Evolutionary conservation across 768 basidiomycete species (phyloP), one percentile per base, ranked within the genome.

Genomic region (Boletus coccyginus): DNA sequence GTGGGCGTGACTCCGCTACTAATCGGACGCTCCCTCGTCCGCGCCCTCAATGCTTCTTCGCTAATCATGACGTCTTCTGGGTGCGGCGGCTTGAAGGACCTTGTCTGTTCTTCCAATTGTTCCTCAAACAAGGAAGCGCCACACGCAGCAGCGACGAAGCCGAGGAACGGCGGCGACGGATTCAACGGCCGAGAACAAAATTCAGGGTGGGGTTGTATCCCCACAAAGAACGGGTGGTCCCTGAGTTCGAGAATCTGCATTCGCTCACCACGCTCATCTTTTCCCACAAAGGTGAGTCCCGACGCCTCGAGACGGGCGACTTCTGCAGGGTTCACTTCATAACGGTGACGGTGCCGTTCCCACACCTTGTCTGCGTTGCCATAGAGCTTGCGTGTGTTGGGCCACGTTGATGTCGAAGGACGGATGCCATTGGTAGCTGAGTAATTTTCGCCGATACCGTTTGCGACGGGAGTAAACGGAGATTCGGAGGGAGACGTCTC

Each of bases 181-280:
- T 99, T 98, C 42, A 99, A 78, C 2, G 97, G 97, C 31, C 97
- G 87, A 24, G 97, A 95, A 77, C 96, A 98, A 76, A 99, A 95
- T 73, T 99, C 97, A 1, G 97, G 97, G 67, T 99, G 97, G 1
- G 97, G 92, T 75, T 99, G 97, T 43, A 99, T 78, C 24, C 85
- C 97, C 43, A 96, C 75, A 69, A 95, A 98, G 79, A 84, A 99
- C 3, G 94, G 92, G 73, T 99, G 97, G 62, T 91, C 95, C 61
- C 76, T 80, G 42, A 98, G 75, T 74, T 99, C 97, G 56, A 95
- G 78, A 53, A 94, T 83, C 76, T 99, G 97, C 97, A 99, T 99
- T 51, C 97, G 80, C 77, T 98, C 94, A 14, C 95, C 93, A 63
- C 87, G 85, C 75, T 97, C 96, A 72, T 98, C 96, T 75, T 90